phyloP scores from a whole-genome alignment of 331 rosid genomes.

The Rosa hybrid region DNA sequence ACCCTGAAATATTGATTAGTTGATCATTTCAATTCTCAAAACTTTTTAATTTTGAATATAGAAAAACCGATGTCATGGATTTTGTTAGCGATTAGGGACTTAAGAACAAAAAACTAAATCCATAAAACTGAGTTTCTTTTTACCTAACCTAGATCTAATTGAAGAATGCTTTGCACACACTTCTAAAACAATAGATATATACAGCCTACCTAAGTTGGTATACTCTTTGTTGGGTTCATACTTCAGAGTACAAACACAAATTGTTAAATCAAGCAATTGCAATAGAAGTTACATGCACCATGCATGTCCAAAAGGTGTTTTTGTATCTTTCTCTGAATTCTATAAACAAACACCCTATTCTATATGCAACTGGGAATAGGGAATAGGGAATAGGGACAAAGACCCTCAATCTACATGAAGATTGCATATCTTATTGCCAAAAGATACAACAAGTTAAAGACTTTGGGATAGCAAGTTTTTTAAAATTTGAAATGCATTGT shows the following conservation, averaged over 20 bases:
- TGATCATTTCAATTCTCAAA: background rate
- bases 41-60: background rate
- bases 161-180: conserved; percentile 21
- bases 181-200: background rate
- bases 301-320: conserved; percentile 34
- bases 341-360: conserved; percentile 5
- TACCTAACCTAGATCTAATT: background rate
- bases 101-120: background rate
- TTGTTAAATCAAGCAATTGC: background rate
- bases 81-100: background rate
- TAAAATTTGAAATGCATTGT: conserved; percentile 17
- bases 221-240: background rate
- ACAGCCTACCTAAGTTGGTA: background rate
- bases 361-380: background rate
- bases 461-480: background rate
- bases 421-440: background rate
- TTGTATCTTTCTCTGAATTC: conserved; percentile 11
- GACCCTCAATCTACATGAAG: conserved; percentile 31
- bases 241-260: background rate
- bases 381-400: conserved; percentile 26
- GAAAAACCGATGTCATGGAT: background rate
- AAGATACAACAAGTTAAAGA: conserved; percentile 15
- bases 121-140: background rate
- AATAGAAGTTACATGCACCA: conserved; percentile 19
- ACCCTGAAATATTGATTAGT: background rate